Conservation (phyloP, 495 filamentous ascomycete species). For the Lasiosphaeriaceae sp. region DNA sequence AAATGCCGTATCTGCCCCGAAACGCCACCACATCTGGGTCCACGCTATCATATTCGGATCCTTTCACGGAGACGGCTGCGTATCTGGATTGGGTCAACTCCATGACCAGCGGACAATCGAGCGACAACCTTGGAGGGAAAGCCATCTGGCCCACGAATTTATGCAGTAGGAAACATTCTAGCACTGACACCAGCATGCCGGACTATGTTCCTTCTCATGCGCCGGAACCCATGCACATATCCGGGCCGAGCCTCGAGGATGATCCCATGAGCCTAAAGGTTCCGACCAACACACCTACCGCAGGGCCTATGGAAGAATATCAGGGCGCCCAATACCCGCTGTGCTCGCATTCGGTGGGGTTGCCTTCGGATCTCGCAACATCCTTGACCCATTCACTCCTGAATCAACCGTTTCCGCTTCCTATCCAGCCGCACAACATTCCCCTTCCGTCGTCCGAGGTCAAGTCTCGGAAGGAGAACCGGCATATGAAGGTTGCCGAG, state of each 20-base stretch:
- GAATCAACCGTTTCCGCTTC: conserved; percentile 39
- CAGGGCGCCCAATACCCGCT: conserved; percentile 6
- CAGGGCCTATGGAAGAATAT: conserved; percentile 7
- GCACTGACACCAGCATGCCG: conserved; percentile 37
- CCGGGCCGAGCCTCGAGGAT: conserved; percentile 29
- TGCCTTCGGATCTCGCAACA: conserved; percentile 34
- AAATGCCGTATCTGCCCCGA: conserved; percentile 21
- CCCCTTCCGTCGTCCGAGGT: conserved; percentile 29
- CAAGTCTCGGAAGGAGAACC: conserved; percentile 39
- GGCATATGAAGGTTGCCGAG: conserved; percentile 12
- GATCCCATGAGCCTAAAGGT: conserved; percentile 30
- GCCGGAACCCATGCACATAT: conserved; percentile 27
- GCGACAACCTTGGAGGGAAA: conserved; percentile 14
- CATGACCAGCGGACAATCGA: conserved; percentile 20
- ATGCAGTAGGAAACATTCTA: conserved; percentile 25
- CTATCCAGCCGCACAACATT: conserved; percentile 24
- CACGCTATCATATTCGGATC: conserved; percentile 24
- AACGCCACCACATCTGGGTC: conserved; percentile 14
- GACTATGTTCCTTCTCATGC: conserved; percentile 29
- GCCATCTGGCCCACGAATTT: conserved; percentile 11
- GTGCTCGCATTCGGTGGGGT: neutral
- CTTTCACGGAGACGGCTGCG: conserved; percentile 31
- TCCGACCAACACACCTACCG: conserved; percentile 38
- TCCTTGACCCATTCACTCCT: conserved; percentile 41
- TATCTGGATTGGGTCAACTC: conserved; percentile 36